These are phyloP conservation scores for Daldinia sp. DNA, from an alignment of 2,329 filamentous ascomycete species.

Conservation along the genomic window DNA sequence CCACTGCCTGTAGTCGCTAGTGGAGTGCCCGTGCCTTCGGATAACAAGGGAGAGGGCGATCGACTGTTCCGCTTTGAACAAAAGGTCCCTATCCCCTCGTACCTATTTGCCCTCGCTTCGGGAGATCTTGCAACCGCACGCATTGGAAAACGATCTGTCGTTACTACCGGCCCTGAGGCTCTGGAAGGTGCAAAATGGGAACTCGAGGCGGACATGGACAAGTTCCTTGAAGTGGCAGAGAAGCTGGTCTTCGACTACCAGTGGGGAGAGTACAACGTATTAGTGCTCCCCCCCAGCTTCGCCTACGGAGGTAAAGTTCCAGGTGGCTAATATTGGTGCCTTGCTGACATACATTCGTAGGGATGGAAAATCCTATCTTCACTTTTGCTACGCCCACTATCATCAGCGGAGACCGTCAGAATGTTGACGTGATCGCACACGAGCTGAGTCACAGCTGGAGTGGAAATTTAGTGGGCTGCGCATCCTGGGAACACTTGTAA, in stretches of 20 bases:
- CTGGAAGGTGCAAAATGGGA: constrained; percentile 87
- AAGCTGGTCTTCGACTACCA: constrained; percentile 83
- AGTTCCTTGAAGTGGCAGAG: constrained; percentile 88
- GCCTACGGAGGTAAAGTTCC: constrained; percentile 76
- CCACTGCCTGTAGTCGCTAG: constrained; percentile 91
- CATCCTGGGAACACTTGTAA: constrained; percentile 82
- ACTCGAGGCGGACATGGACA: constrained; percentile 88
- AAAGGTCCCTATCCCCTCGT: constrained; percentile 89
- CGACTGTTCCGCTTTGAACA: constrained; percentile 88
- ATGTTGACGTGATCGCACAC: constrained; percentile 92
- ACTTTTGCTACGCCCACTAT: constrained; percentile 96
- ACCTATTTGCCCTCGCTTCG: constrained; percentile 90
- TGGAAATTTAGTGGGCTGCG: constrained; percentile 82
- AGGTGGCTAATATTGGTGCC: neutral
- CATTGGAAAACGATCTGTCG: constrained; percentile 84
- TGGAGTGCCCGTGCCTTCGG: constrained; percentile 68
- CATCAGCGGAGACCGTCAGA: constrained; percentile 88
- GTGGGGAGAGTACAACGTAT: constrained; percentile 95
- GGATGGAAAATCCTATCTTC: constrained; percentile 92
- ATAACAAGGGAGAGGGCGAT: constrained; percentile 57
- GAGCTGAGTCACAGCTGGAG: constrained; percentile 80
- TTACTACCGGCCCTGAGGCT: constrained; percentile 89
- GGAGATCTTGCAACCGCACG: constrained; percentile 86
- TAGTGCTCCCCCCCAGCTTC: constrained; percentile 89
- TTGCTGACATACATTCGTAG: constrained; percentile 47